Percentiles rank a stretch among this genome's conserved stretches.
phyloP scores from a whole-genome alignment of 805 yeast species.

The Teunomyces atbi region DNA sequence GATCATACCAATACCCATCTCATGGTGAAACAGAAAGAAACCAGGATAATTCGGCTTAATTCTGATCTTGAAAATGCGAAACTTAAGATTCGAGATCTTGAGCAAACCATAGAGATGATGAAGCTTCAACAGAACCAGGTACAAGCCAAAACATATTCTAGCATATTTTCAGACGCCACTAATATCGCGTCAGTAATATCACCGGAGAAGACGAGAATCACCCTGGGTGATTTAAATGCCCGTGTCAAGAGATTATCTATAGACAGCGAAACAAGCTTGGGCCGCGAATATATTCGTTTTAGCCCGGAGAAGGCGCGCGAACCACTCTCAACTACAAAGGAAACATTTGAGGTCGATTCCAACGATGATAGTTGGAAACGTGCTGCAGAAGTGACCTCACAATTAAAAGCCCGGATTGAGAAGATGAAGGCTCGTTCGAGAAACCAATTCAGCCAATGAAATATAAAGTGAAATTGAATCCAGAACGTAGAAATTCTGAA shows the following conservation, averaged over 20 bases:
- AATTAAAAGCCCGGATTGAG: conserved; percentile 82
- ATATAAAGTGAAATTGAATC: not conserved
- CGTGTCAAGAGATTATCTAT: conserved; percentile 40
- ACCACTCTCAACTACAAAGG: conserved; percentile 13
- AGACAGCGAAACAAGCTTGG: conserved; percentile 15
- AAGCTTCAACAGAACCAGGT: conserved; percentile 29
- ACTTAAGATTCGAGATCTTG: conserved; percentile 51
- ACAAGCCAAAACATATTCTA: not conserved
- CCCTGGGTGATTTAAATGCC: conserved; percentile 39
- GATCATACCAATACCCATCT: conserved; percentile 52
- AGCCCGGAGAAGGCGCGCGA: conserved; percentile 20
- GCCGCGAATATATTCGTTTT: conserved; percentile 20
- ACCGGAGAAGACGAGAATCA: conserved; percentile 16
- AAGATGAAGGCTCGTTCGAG: conserved; percentile 72
- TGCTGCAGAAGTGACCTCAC: conserved; percentile 87
- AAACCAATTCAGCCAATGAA: not conserved
- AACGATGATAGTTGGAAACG: conserved; percentile 79
- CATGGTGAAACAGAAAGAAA: conserved; percentile 63
- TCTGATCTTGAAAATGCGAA: conserved; percentile 62
- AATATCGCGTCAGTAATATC: conserved; percentile 7
- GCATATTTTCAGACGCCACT: conserved; percentile 6
- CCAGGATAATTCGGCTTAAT: conserved; percentile 58
- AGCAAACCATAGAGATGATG: conserved; percentile 39
- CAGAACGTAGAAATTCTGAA: not conserved
- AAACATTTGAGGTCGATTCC: conserved; percentile 35